phyloP scores from a whole-genome alignment of 2,329 filamentous ascomycete species.

The Epicoccum nigrum region DNA sequence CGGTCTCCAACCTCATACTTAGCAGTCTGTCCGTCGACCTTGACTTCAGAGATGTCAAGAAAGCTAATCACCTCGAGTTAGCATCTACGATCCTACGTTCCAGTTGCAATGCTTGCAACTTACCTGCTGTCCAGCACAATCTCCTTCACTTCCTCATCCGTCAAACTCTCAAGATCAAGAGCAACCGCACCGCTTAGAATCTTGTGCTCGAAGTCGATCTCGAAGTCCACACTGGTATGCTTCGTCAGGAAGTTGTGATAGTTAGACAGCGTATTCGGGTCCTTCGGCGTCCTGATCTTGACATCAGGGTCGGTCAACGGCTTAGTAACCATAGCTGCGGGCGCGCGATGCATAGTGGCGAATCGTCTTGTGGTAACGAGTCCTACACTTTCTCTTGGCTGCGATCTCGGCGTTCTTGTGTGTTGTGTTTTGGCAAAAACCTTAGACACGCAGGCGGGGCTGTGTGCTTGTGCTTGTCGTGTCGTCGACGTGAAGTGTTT shows the following conservation, averaged over 20 bases:
- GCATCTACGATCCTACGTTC: not conserved
- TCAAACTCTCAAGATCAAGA: slow-evolving; percentile 77
- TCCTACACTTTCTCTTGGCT: slow-evolving; percentile 9
- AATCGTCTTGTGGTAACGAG: slow-evolving; percentile 3
- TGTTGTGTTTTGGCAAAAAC: not conserved
- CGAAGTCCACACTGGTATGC: slow-evolving; percentile 81
- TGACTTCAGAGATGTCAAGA: slow-evolving; percentile 74
- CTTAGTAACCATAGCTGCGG: slow-evolving; percentile 44
- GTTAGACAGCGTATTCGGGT: slow-evolving; percentile 91
- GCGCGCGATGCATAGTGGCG: slow-evolving; percentile 28
- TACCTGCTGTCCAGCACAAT: slow-evolving; percentile 84
- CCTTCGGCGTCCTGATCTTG: slow-evolving; percentile 61
- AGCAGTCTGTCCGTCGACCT: slow-evolving; percentile 67
- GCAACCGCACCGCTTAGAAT: slow-evolving; percentile 77
- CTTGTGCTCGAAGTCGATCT: slow-evolving; percentile 82
- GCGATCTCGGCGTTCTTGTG: slow-evolving; percentile 14
- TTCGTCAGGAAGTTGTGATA: slow-evolving; percentile 85
- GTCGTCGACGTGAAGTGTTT: slow-evolving; percentile 12
- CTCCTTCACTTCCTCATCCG: slow-evolving; percentile 72
- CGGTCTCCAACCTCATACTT: slow-evolving; percentile 75
- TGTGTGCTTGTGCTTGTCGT: slow-evolving; percentile 12
- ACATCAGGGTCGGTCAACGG: slow-evolving; percentile 46
- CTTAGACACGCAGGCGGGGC: not conserved
- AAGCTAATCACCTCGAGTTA: slow-evolving; percentile 53
- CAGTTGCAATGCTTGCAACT: not conserved